A percentile compares a stretch with the other conserved stretches of the same genome.
These are phyloP conservation scores for Corrigiola litoralis DNA, from an alignment of 179 eudicot genomes.

Conservation along the genomic window DNA sequence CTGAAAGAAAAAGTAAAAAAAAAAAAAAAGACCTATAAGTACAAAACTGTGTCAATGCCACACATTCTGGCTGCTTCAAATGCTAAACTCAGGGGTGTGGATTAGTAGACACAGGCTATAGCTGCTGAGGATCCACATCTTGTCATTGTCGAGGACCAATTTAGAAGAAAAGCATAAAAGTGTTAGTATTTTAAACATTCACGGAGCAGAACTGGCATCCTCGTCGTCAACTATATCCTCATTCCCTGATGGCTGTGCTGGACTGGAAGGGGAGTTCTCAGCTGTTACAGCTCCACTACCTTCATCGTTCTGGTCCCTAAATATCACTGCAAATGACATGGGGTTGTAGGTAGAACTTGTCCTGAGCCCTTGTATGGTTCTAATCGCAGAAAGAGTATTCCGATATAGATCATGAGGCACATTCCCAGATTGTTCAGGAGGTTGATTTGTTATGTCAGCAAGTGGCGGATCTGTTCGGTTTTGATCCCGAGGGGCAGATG, in stretches of 20 bases:
- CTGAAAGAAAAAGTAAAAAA: neutral
- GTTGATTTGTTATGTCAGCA: conserved; percentile 28
- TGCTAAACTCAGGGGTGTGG: neutral
- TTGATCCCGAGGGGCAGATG: conserved; percentile 24
- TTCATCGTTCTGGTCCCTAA: conserved; percentile 62
- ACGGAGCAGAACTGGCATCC: conserved; percentile 22
- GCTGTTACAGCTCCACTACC: conserved; percentile 72
- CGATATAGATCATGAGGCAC: conserved; percentile 50
- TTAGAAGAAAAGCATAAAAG: too few relatives aligned
- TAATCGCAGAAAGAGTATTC: conserved; percentile 76
- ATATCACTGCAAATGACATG: conserved; percentile 57
- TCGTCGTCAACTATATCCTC: conserved; percentile 29
- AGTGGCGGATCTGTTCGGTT: conserved; percentile 19
- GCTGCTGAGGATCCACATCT: neutral
- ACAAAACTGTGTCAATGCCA: neutral
- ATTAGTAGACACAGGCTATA: neutral
- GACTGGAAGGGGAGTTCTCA: conserved; percentile 54
- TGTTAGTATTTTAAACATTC: neutral
- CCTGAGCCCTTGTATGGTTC: conserved; percentile 73
- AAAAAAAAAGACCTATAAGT: neutral
- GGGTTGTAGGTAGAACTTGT: conserved; percentile 83
- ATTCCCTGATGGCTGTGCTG: conserved; percentile 18
- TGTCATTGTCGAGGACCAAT: neutral
- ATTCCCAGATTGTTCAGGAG: conserved; percentile 44
- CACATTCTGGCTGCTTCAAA: neutral